phyloP scores from a whole-genome alignment of 306 rosid species.

The Cicer cuneatum region DNA sequence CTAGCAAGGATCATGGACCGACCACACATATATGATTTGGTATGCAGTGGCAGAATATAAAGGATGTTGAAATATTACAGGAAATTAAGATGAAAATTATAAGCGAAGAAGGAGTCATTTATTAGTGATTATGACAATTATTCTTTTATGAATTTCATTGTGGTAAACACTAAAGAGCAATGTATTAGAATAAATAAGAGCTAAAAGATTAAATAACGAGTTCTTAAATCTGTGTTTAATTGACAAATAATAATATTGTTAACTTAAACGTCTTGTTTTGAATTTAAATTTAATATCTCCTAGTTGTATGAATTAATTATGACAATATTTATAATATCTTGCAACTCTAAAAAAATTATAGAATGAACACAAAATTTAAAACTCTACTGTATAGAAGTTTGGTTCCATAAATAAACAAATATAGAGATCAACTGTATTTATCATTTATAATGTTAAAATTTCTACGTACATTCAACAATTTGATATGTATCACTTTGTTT shows the following conservation, averaged over 20 bases:
- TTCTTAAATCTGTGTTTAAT: too few species aligned
- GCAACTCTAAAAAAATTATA: too few species aligned
- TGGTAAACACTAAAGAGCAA: not conserved
- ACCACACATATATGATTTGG: slow-evolving; percentile 37
- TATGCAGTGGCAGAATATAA: slow-evolving; percentile 11
- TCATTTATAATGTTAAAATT: too few species aligned
- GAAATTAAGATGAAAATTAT: not conserved
- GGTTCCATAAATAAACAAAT: not conserved
- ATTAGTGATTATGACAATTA: not conserved
- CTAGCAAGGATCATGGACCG: slow-evolving; percentile 47
- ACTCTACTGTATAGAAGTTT: not conserved
- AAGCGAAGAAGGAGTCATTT: not conserved
- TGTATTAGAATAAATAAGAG: not conserved
- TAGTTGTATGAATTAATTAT: too few species aligned
- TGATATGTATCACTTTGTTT: too few species aligned
- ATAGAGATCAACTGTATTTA: not conserved
- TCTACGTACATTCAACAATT: too few species aligned
- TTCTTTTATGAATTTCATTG: too few species aligned
- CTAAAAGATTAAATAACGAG: too few species aligned
- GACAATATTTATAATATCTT: too few species aligned
- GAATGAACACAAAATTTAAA: not conserved
- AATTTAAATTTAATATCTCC: too few species aligned
- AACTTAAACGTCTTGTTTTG: too few species aligned
- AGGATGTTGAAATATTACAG: not conserved
- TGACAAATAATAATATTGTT: too few species aligned